These are phyloP conservation scores for Aureobasidium sp. DNA, from an alignment of 2,329 filamentous ascomycete genomes.

Conservation along the genomic window DNA sequence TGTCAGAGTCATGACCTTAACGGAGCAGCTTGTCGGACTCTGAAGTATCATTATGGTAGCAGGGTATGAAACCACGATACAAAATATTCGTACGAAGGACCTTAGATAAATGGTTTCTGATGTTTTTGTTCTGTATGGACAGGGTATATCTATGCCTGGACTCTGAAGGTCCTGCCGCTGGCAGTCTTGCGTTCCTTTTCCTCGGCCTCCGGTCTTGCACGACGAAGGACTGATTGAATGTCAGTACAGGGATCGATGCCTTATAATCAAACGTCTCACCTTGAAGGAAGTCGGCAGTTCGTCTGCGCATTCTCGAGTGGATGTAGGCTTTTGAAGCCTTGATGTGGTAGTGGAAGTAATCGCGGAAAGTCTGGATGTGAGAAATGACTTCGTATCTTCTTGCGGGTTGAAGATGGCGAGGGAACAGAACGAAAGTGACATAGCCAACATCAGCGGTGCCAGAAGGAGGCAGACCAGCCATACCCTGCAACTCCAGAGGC, in stretches of 20 bases:
- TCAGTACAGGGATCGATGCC: neutral
- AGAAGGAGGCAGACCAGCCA: conserved; percentile 69
- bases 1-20: neutral
- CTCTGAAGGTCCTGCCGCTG: conserved; percentile 83
- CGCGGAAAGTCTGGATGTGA: conserved; percentile 98
- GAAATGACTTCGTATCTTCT: conserved; percentile 92
- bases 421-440: conserved; percentile 96
- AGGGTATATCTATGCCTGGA: conserved; percentile 35
- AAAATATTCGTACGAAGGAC: too few relatives aligned
- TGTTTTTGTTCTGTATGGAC: neutral
- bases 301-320: conserved; percentile 93
- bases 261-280: conserved; percentile 44
- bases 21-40: neutral
- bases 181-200: conserved; percentile 98
- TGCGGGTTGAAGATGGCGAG: conserved; percentile 83
- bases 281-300: conserved; percentile 97
- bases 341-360: conserved; percentile 99
- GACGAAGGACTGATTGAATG: conserved; percentile 66
- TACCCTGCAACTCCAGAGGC: conserved; percentile 78
- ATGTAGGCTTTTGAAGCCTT: conserved; percentile 99
- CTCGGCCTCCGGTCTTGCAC: conserved; percentile 89
- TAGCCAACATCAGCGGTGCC: conserved; percentile 87
- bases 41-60: neutral
- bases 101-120: neutral
- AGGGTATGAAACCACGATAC: too few relatives aligned